phyloP scores from a whole-genome alignment of 2,329 filamentous ascomycete species.

The Catunica adiposa region DNA sequence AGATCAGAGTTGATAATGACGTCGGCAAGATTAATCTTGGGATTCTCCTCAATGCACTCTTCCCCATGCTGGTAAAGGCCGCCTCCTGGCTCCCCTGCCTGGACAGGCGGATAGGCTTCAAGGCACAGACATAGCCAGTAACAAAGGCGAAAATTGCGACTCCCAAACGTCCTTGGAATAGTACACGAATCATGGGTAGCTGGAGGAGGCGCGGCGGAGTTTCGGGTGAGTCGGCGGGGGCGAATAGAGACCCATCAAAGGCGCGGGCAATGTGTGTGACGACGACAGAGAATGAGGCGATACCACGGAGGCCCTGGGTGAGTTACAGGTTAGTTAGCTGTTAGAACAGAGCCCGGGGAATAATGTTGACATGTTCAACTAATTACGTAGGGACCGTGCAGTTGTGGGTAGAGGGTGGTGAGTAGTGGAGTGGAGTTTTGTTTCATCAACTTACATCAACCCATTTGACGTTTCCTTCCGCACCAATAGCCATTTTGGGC shows the following conservation, averaged over 20 bases:
- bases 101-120: conserved; percentile 41
- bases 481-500: conserved; percentile 25
- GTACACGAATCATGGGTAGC: conserved; percentile 40
- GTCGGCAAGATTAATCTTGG: conserved; percentile 43
- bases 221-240: conserved; percentile 28
- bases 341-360: neutral
- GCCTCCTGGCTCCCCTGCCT: conserved; percentile 36
- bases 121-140: conserved; percentile 46
- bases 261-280: conserved; percentile 35
- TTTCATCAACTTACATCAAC: conserved; percentile 40
- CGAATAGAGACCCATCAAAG: conserved; percentile 34
- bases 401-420: no score
- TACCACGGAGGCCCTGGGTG: conserved; percentile 35
- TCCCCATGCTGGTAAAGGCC: conserved; percentile 37
- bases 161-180: conserved; percentile 44
- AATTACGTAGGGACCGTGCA: no score
- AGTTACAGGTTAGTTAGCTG: neutral
- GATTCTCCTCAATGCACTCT: conserved; percentile 40
- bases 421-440: conserved; percentile 19
- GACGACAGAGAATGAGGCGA: conserved; percentile 38
- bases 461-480: conserved; percentile 39
- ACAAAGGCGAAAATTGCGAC: conserved; percentile 51
- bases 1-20: conserved; percentile 36
- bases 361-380: no score
- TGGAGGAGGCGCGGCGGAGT: conserved; percentile 35